Base-by-base conservation (phyloP, 2,329 filamentous ascomycete species). In the Tympanopsis confertula region DNA sequence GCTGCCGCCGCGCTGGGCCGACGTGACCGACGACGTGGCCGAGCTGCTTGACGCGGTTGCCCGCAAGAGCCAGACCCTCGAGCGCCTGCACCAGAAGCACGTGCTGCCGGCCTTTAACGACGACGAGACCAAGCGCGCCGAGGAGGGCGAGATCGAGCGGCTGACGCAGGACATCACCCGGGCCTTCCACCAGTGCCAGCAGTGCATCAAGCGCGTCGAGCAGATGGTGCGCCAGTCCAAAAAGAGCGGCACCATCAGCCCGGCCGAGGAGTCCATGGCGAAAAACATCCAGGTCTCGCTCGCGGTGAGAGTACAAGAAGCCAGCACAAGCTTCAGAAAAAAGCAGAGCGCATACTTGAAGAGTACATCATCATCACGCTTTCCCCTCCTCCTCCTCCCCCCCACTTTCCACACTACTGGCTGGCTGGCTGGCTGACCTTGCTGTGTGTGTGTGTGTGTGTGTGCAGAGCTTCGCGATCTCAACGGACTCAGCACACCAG, bases 301-400 rank as follows among this genome's bases (percentile, higher is more conserved):
- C 28, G 91, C 91, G 1, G 71, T 85, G 2, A 72, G 86, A 43
- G 86, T 96, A 0, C 88, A 95, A 58, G 88, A 96, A 49, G 82
- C 86, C 36, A 95, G 88, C 63, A 83, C 91, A 20, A 71, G 74
- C 44, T 98, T 98, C 57, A 76, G 91, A 51, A 98, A 96, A 70
- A 96, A 95, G 65, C 91, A 98, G 65, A 89, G 88, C 55, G 82
- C 82, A 37, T 98, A 98, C 61, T 62, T 98, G 38, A 95, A 93
- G 62, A 95, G 87, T 94, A 67, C 51, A 63, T 47, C 13, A 26
- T 26, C 22, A 7, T 26, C 7, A 10, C 22, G 7, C 35, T 13
- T 28, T 30, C 14, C 17, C 20, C n/a, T 24, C n/a, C 17, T 13
- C 17, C 20, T 30, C 35, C 10, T 37, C 20, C 20, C 14, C 20